Evolutionary conservation across 2,329 filamentous ascomycete genomes (phyloP).

Genomic region (Cyphellophora attinorum): DNA sequence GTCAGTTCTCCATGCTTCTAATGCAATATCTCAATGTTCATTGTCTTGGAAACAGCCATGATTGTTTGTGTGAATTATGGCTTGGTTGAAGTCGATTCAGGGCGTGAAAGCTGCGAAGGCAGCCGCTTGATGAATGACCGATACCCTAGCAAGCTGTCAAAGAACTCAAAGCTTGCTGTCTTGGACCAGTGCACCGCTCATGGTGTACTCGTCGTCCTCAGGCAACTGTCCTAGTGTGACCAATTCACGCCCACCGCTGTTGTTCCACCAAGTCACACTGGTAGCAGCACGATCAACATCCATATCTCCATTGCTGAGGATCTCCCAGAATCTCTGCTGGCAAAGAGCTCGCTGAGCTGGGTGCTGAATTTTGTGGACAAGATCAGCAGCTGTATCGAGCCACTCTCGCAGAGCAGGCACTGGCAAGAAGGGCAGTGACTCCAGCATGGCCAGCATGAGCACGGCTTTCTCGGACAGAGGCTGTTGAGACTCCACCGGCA

Average conservation of each 20-base stretch:
- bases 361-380: constrained; percentile 57
- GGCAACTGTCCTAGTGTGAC: constrained; percentile 38
- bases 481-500: constrained; percentile 20
- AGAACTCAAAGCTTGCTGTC: constrained; percentile 42
- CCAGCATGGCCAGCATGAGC: constrained; percentile 65
- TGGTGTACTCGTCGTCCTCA: constrained; percentile 31
- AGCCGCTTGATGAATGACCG: too few relatives aligned
- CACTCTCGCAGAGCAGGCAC: constrained; percentile 66
- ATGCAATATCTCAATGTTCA: too few relatives aligned
- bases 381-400: constrained; percentile 61
- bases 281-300: constrained; percentile 73
- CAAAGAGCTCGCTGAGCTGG: constrained; percentile 53
- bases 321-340: constrained; percentile 67
- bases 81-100: too few relatives aligned
- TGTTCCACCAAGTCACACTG: constrained; percentile 80
- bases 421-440: constrained; percentile 66
- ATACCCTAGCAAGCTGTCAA: neutral
- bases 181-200: constrained; percentile 45
- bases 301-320: constrained; percentile 73
- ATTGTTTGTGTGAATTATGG: too few relatives aligned
- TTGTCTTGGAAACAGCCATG: too few relatives aligned
- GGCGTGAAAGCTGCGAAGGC: too few relatives aligned
- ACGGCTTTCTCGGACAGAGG: constrained; percentile 68
- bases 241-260: constrained; percentile 49
- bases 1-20: too few relatives aligned